Percentiles rank a stretch among this genome's conserved stretches.
Conservation (phyloP, 2,329 filamentous ascomycete genomes). For the Penicillium rolfsii region DNA sequence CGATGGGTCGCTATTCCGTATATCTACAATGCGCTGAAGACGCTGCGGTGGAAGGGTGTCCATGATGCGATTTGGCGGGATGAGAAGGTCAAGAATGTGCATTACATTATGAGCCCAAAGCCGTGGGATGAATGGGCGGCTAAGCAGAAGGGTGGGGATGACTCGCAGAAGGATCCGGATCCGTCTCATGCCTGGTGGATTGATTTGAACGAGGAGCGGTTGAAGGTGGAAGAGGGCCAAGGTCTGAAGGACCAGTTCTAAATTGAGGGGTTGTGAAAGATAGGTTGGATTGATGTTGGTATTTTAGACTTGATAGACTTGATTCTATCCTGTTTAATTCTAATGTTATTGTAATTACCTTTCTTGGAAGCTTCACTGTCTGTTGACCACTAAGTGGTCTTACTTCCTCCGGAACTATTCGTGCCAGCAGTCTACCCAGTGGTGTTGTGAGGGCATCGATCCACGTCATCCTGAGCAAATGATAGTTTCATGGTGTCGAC, state of each 20-base stretch:
- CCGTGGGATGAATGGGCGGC: constrained; percentile 60
- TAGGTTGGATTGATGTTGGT: neutral
- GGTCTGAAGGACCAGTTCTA: constrained; percentile 12
- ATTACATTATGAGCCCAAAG: constrained; percentile 65
- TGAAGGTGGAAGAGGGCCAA: constrained; percentile 45
- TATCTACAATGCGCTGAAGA: constrained; percentile 65
- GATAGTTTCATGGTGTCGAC: neutral
- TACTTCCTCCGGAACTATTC: neutral
- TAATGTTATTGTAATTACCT: neutral
- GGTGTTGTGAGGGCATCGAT: neutral
- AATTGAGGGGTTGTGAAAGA: neutral
- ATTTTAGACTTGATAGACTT: neutral
- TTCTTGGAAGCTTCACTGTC: neutral
- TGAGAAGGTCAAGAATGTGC: constrained; percentile 63
- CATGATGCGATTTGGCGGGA: constrained; percentile 65
- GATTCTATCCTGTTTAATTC: neutral
- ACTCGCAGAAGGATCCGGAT: constrained; percentile 42
- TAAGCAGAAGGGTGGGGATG: constrained; percentile 3
- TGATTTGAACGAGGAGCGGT: constrained; percentile 54
- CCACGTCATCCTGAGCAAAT: neutral
- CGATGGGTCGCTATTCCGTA: constrained; percentile 64
- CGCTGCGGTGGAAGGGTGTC: constrained; percentile 59
- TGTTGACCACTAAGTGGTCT: neutral
- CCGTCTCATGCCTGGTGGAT: constrained; percentile 63
- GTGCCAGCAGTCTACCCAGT: neutral